Conservation (phyloP, 2,329 filamentous ascomycete species). For the Paradendryphiella salina region DNA sequence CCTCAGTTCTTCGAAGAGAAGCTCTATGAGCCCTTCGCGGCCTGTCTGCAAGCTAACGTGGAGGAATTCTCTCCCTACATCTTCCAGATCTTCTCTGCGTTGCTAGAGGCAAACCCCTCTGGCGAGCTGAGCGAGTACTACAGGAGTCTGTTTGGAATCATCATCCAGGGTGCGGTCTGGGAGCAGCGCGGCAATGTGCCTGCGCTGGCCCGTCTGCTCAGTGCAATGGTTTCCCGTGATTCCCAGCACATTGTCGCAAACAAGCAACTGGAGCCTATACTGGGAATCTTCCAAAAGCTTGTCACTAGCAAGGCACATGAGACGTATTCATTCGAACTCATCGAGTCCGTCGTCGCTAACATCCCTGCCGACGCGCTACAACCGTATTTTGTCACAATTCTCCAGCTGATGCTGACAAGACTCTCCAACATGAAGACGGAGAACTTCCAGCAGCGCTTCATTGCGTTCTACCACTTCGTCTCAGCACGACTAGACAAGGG, state of each 20-base stretch:
- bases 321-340: constrained; percentile 81
- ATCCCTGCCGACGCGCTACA: constrained; percentile 76
- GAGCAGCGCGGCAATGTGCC: constrained; percentile 91
- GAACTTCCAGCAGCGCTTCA: constrained; percentile 81
- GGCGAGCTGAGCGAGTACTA: constrained; percentile 80
- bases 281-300: constrained; percentile 96
- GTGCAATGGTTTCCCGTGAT: constrained; percentile 79
- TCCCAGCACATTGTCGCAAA: constrained; percentile 71
- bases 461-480: constrained; percentile 92
- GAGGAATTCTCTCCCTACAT: constrained; percentile 96
- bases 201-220: constrained; percentile 80
- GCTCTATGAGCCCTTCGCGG: constrained; percentile 81
- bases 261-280: constrained; percentile 81
- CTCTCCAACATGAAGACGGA: constrained; percentile 76
- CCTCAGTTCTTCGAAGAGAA: constrained; percentile 75
- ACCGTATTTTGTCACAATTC: constrained; percentile 75
- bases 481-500: constrained; percentile 77
- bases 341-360: constrained; percentile 75
- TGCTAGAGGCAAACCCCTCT: constrained; percentile 82
- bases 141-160: constrained; percentile 73
- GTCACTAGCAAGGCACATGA: constrained; percentile 82
- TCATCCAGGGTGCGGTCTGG: constrained; percentile 84
- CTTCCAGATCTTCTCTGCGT: constrained; percentile 90
- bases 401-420: constrained; percentile 78
- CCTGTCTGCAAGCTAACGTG: constrained; percentile 78